Evolutionary conservation across 192 early-diverging fungal genomes (phyloP).

Genomic region (Gryganskiella cystojenkinii): DNA sequence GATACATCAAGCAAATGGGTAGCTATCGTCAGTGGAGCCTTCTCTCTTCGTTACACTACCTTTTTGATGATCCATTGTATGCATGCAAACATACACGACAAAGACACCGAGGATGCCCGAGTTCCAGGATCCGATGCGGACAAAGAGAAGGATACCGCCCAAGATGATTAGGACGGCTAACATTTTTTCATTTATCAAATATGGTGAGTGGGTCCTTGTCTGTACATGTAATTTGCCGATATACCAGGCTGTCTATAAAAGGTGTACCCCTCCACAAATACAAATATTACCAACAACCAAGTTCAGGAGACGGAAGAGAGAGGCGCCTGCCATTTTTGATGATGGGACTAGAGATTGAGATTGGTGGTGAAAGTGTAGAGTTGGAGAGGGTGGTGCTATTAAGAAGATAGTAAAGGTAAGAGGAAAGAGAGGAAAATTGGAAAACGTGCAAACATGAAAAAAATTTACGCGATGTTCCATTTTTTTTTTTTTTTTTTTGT

Average conservation of each 20-base stretch:
- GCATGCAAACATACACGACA: constrained; percentile 6
- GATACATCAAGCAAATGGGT: background rate
- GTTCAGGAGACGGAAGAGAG: constrained; percentile 45
- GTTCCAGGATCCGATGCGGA: constrained; percentile 33
- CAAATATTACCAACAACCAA: constrained; percentile 20
- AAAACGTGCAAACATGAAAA: background rate
- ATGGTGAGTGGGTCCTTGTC: no score
- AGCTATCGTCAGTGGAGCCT: background rate
- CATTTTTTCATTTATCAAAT: no score
- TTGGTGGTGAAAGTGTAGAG: background rate
- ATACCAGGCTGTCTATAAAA: no score
- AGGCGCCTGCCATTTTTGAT: constrained; percentile 37
- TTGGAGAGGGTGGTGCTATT: background rate
- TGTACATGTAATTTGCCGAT: no score
- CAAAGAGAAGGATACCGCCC: constrained; percentile 38
- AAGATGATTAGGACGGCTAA: constrained; percentile 35
- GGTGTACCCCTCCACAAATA: background rate
- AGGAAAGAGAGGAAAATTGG: background rate
- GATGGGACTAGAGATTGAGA: background rate
- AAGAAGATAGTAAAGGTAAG: background rate
- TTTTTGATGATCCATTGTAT: no score
- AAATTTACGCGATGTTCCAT: no score
- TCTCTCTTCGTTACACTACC: no score
- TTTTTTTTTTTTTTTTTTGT: no score
- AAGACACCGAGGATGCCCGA: constrained; percentile 42